Percentiles rank a stretch among this genome's conserved stretches.
These are phyloP conservation scores for Selaginella moellendorffii DNA, from an alignment of 75 land plant genomes.

Conservation along the genomic window DNA sequence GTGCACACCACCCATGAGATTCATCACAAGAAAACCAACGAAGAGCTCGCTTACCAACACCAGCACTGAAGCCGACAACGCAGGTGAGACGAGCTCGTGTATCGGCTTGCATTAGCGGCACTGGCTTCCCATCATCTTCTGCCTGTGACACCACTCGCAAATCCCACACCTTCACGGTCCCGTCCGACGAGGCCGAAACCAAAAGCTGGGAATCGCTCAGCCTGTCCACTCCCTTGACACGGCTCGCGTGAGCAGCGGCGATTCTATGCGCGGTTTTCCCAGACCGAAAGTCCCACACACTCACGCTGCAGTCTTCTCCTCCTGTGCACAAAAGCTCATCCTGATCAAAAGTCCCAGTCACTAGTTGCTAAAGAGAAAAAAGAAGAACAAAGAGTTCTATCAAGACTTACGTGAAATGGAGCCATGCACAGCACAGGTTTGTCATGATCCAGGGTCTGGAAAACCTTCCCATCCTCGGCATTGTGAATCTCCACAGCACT, in stretches of 20 bases:
- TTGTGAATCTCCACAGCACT: slow-evolving; percentile 43
- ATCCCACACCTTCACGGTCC: slow-evolving; percentile 79
- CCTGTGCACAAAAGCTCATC: slow-evolving; percentile 57
- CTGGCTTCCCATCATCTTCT: slow-evolving; percentile 26
- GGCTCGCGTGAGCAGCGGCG: slow-evolving; percentile 54
- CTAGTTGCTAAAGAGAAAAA: too few relatives aligned
- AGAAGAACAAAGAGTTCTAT: too few relatives aligned
- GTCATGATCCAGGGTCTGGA: slow-evolving; percentile 34
- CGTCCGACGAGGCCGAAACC: slow-evolving; percentile 94
- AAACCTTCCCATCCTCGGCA: slow-evolving; percentile 54
- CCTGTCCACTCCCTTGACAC: slow-evolving; percentile 71
- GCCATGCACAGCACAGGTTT: slow-evolving; percentile 60
- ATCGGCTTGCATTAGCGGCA: slow-evolving; percentile 49
- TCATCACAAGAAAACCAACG: too few relatives aligned
- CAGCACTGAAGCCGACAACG: slow-evolving; percentile 43
- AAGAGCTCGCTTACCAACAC: neutral
- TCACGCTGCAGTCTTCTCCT: slow-evolving; percentile 65
- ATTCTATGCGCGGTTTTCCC: slow-evolving; percentile 52
- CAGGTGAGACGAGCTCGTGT: slow-evolving; percentile 85
- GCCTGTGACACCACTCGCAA: slow-evolving; percentile 27
- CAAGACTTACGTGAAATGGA: slow-evolving; percentile 37
- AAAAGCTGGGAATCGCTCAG: slow-evolving; percentile 36
- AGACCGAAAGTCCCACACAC: slow-evolving; percentile 66
- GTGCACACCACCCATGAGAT: too few relatives aligned
- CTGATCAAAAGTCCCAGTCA: slow-evolving; percentile 22